A percentile compares a stretch with the other conserved stretches of the same genome.
Conservation (phyloP, 2,329 filamentous ascomycete species). For the Fulvia fulva region DNA sequence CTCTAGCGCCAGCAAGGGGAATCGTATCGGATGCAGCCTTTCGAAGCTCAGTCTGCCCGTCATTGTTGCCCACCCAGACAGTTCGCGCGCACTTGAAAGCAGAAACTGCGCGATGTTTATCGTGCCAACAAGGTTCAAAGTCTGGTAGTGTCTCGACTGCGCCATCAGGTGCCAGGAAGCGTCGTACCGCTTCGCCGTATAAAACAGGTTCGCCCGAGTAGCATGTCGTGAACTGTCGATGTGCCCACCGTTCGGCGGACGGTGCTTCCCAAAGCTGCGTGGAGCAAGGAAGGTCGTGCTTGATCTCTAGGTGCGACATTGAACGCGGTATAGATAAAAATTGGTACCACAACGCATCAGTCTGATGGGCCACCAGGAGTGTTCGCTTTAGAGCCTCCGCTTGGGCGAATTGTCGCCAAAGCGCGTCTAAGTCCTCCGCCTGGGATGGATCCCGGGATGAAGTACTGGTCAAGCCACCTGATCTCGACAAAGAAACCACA, state of each 20-base stretch:
- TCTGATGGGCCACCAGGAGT: constrained; percentile 41
- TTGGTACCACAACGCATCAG: constrained; percentile 45
- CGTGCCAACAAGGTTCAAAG: neutral
- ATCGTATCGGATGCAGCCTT: neutral
- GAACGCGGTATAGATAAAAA: constrained; percentile 38
- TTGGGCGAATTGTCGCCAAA: constrained; percentile 40
- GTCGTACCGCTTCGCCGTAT: constrained; percentile 5
- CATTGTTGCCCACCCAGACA: constrained; percentile 4
- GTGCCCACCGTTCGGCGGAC: constrained; percentile 37
- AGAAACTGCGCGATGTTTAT: constrained; percentile 5
- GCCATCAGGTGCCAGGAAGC: neutral
- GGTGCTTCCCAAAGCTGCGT: constrained; percentile 38
- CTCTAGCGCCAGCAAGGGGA: neutral
- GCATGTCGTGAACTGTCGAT: constrained; percentile 26
- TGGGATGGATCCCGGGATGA: neutral
- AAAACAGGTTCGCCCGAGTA: neutral
- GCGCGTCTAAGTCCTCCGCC: constrained; percentile 33
- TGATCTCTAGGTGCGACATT: constrained; percentile 43
- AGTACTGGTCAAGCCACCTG: neutral
- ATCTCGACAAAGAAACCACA: constrained; percentile 39
- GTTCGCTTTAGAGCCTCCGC: constrained; percentile 43
- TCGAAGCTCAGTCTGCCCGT: constrained; percentile 2
- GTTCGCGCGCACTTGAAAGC: neutral
- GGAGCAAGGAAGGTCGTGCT: constrained; percentile 42
- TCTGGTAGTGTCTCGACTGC: neutral